Evolutionary conservation across 164 flowering plant genomes (phyloP).

Genomic region (Santalum album): DNA sequence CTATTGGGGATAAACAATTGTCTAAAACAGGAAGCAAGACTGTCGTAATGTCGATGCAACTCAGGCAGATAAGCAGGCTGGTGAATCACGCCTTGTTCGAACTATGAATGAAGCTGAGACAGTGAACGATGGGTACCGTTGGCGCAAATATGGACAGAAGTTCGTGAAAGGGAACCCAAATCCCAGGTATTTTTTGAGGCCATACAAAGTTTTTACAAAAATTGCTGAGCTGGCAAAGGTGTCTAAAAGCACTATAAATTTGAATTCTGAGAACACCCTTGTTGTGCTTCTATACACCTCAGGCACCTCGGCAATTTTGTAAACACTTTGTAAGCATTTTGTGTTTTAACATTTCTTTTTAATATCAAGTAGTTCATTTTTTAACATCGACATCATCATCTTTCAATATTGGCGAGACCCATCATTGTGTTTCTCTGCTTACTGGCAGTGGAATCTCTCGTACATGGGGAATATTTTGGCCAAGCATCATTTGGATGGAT

Average conservation of each 20-base stretch:
- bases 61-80: conserved; percentile 19
- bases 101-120: conserved; percentile 49
- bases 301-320: no score
- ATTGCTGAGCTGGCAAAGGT: no score
- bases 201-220: no score
- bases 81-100: conserved; percentile 41
- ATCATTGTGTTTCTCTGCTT: not conserved
- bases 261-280: no score
- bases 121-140: conserved; percentile 55
- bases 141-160: conserved; percentile 72
- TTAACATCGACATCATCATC: not conserved
- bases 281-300: no score
- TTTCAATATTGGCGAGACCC: not conserved
- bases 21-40: conserved; percentile 35
- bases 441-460: no score
- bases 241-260: no score
- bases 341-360: not conserved
- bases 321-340: no score
- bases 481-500: no score
- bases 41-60: conserved; percentile 8
- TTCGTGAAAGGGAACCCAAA: conserved; percentile 59
- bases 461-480: no score
- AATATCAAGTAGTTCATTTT: not conserved
- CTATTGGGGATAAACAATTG: not conserved
- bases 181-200: no score